Evolutionary conservation across 1,139 yeast genomes (phyloP).

Genomic region (Pichia sp.): DNA sequence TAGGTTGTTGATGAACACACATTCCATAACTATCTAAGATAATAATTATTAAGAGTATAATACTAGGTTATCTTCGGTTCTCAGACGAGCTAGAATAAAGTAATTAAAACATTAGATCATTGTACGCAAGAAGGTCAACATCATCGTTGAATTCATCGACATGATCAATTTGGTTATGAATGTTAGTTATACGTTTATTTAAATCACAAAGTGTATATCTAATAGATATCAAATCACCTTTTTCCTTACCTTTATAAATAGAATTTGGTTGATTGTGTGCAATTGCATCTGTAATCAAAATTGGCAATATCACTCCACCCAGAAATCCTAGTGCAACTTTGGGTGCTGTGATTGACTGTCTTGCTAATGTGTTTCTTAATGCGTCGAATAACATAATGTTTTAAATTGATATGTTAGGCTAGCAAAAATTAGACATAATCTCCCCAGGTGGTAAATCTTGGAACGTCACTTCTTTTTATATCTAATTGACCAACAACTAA

Average conservation of each 20-base stretch:
- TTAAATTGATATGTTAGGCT: too few relatives aligned
- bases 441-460: background rate
- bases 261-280: conserved; percentile 8
- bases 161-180: conserved; percentile 15
- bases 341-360: conserved; percentile 12
- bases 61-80: background rate
- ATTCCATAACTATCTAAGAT: too few relatives aligned
- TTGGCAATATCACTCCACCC: conserved; percentile 18
- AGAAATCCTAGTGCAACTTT: conserved; percentile 16
- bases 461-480: background rate
- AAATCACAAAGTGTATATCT: conserved; percentile 6
- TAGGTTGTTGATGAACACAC: too few relatives aligned
- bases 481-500: too few relatives aligned
- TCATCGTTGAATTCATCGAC: conserved; percentile 8
- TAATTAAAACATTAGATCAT: conserved; percentile 10
- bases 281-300: conserved; percentile 14
- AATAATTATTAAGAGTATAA: too few relatives aligned
- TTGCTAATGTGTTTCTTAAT: conserved; percentile 9
- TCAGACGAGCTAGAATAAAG: background rate
- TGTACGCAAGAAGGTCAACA: conserved; percentile 5
- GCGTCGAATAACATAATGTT: conserved; percentile 12
- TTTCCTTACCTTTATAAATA: conserved; percentile 10
- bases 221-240: conserved; percentile 15
- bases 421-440: too few relatives aligned
- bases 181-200: conserved; percentile 16